Percentiles rank a stretch among this genome's conserved stretches.
Evolutionary conservation across 2,329 filamentous ascomycete species (phyloP).

Genomic region (Onygenales sp.): DNA sequence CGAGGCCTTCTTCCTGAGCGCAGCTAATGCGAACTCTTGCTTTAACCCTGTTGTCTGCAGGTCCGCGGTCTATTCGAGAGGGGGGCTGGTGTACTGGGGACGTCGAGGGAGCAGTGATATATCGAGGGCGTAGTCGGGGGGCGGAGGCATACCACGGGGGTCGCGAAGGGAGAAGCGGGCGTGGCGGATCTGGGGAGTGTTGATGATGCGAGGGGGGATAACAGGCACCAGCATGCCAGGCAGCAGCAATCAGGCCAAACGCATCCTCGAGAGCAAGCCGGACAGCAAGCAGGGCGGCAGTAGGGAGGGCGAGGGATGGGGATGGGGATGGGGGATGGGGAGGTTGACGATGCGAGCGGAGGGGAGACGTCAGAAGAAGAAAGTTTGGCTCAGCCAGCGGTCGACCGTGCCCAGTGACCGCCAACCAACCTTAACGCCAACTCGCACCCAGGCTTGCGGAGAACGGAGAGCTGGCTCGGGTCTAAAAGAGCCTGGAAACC

Average conservation of each 20-base stretch:
- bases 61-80: background rate
- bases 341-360: background rate
- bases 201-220: background rate
- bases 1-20: background rate
- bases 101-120: background rate
- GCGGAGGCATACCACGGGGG: background rate
- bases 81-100: background rate
- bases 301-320: background rate
- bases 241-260: background rate
- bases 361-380: too few relatives aligned
- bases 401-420: too few relatives aligned
- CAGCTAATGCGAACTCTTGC: background rate
- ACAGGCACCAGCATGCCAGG: constrained; percentile 2
- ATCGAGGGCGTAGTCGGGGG: background rate
- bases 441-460: background rate
- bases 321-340: background rate
- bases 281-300: background rate
- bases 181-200: background rate
- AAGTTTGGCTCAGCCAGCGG: too few relatives aligned
- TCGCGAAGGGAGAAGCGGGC: background rate
- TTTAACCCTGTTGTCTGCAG: background rate
- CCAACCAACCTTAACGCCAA: background rate
- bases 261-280: constrained; percentile 2
- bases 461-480: background rate
- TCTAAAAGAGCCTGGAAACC: constrained; percentile 1